These are phyloP conservation scores for Tuber aestivum DNA, from an alignment of 495 filamentous ascomycete species.

Conservation along the genomic window DNA sequence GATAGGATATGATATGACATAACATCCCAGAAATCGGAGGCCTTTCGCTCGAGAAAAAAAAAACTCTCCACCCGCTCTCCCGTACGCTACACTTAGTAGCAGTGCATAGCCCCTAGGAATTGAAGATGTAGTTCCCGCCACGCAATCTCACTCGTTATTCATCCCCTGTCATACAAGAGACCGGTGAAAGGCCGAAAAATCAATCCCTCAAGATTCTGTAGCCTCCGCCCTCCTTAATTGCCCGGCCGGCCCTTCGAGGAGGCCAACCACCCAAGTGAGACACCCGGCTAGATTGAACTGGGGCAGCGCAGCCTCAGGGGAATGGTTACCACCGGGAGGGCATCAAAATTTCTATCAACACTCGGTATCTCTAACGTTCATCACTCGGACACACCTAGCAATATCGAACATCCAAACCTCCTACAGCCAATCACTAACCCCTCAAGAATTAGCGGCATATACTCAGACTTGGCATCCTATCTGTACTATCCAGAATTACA, in stretches of 20 bases:
- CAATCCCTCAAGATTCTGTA: not conserved
- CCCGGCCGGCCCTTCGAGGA: not conserved
- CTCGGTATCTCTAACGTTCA: not conserved
- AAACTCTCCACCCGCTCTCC: not conserved
- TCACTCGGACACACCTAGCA: not conserved
- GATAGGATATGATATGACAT: not conserved
- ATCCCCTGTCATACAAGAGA: not conserved
- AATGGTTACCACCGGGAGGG: not conserved
- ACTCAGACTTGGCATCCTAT: not conserved
- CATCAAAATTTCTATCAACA: not conserved
- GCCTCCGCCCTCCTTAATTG: not conserved
- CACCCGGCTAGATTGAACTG: not conserved
- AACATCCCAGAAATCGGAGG: not conserved
- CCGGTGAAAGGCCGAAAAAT: not conserved
- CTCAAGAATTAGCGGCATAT: not conserved
- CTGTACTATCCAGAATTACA: constrained; percentile 17
- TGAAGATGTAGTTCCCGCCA: not conserved
- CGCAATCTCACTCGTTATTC: not conserved
- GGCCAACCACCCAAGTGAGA: not conserved
- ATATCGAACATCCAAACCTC: not conserved
- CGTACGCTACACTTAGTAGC: not conserved
- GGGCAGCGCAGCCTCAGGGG: not conserved
- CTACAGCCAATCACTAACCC: not conserved
- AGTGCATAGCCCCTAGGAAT: not conserved
- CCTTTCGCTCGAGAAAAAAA: not conserved